Conservation (phyloP, 2,329 filamentous ascomycete genomes). For the Cercospora zeina region DNA sequence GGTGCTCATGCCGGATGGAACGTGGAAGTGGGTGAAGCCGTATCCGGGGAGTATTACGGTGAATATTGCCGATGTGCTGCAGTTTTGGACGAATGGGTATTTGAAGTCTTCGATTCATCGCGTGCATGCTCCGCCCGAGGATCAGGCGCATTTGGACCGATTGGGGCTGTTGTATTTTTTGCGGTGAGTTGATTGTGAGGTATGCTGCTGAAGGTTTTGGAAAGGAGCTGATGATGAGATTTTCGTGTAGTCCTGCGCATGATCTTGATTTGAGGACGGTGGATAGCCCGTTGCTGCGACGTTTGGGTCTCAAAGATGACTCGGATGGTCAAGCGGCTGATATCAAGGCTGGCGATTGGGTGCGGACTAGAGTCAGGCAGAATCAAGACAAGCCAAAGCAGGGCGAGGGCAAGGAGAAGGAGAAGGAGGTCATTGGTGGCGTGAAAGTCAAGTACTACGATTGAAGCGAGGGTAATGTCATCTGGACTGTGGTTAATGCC, state of each 20-base stretch:
- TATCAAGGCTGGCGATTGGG: conserved; percentile 37
- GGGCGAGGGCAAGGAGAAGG: conserved; percentile 30
- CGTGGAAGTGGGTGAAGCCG: conserved; percentile 48
- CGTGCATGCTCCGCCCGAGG: conserved; percentile 51
- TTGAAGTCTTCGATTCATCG: conserved; percentile 55
- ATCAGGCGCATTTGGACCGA: conserved; percentile 50
- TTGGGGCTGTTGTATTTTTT: conserved; percentile 49
- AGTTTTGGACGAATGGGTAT: conserved; percentile 45
- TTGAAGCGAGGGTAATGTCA: conserved; percentile 15
- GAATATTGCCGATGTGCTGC: conserved; percentile 46
- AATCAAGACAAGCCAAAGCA: conserved; percentile 33
- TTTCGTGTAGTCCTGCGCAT: conserved; percentile 34
- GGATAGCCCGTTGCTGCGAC: conserved; percentile 34
- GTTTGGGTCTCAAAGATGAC: conserved; percentile 30
- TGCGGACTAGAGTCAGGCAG: conserved; percentile 34
- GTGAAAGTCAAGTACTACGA: conserved; percentile 41
- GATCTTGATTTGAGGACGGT: conserved; percentile 34
- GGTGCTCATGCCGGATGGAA: conserved; percentile 40
- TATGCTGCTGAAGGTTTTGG: too few relatives aligned
- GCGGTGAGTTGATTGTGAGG: conserved; percentile 17
- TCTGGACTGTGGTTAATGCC: too few relatives aligned
- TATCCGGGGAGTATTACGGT: conserved; percentile 46
- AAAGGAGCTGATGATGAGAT: too few relatives aligned
- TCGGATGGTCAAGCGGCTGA: conserved; percentile 27
- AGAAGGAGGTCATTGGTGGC: conserved; percentile 37